Conservation (phyloP, 2,329 filamentous ascomycete species). For the Phialemoniopsis sp. region DNA sequence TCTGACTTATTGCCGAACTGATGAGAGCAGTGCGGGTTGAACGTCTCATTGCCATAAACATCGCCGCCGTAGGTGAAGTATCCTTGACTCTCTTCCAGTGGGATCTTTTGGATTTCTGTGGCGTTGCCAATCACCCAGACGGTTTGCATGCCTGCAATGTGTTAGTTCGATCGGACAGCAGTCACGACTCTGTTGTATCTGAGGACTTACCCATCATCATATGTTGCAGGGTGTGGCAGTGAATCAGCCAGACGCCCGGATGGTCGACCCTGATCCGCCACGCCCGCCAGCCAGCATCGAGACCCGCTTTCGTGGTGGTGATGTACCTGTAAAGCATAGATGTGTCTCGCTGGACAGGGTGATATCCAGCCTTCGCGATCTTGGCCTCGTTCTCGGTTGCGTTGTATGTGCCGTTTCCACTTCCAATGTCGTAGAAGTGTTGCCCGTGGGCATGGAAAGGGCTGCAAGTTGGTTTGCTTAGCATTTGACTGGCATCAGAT, state of each 20-base stretch:
- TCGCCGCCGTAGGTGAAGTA: slow-evolving; percentile 40
- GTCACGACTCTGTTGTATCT: slow-evolving; percentile 3
- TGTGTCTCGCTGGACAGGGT: slow-evolving; percentile 36
- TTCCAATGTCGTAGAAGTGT: slow-evolving; percentile 50
- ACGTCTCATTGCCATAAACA: slow-evolving; percentile 35
- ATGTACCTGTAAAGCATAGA: slow-evolving; percentile 54
- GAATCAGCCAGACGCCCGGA: slow-evolving; percentile 59
- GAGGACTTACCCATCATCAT: slow-evolving; percentile 48
- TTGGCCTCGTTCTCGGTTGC: slow-evolving; percentile 40
- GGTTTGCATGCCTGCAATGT: slow-evolving; percentile 30
- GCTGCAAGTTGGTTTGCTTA: not conserved
- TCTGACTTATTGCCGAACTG: too few relatives aligned
- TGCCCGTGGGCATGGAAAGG: slow-evolving; percentile 52
- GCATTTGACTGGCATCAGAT: too few relatives aligned
- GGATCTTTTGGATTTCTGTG: slow-evolving; percentile 26
- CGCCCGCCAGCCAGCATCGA: slow-evolving; percentile 52
- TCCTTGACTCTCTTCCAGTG: slow-evolving; percentile 26
- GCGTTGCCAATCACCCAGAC: slow-evolving; percentile 35
- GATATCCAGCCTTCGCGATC: slow-evolving; percentile 23
- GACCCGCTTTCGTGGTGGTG: slow-evolving; percentile 27
- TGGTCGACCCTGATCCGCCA: slow-evolving; percentile 49
- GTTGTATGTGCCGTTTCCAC: slow-evolving; percentile 49
- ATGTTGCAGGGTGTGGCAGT: slow-evolving; percentile 56
- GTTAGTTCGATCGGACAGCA: not conserved
- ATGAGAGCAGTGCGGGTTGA: too few relatives aligned